Base-by-base conservation (phyloP, 2,329 filamentous ascomycete genomes). In the Aspergillus ruber region DNA sequence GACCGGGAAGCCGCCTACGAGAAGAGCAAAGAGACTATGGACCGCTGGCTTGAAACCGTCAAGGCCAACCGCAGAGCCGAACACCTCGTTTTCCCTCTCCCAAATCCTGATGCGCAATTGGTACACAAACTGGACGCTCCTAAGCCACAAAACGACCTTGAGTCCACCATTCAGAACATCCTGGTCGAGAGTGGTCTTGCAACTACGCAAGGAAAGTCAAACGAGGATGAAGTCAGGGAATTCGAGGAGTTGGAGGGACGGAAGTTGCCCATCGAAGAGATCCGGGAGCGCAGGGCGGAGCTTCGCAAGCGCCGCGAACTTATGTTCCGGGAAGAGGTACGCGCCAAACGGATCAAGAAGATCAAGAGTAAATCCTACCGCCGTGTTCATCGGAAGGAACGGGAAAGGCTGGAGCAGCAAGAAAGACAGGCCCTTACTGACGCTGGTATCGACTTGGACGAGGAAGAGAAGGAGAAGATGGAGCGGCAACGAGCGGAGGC, bases 281-380 rank as follows among this genome's bases (percentile, higher is more conserved):
- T 88, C 21, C 80, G 84, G 64, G 85, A 84, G 42, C 78, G 88
- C 20, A 78, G 84, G 47, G 82, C 84, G 42, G 83, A 90, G 61
- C 79, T 91, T 48, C 84, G 93, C 10, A 84, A 83, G 65, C 83
- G 88, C 53, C 80, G 93, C 56, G 91, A 97, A 60, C 72, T 95
- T 6, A 79, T 91, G 55, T 95, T 94, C 59, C 81, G 90, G 9
- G 91, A 97, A 69, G 86, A 94, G 61, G 84, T 90, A 39, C 85
- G 90, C 48, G 82, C 90, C 6, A 94, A 90, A 71, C 85, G 93
- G 20, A 89, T 98, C 71, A 95, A 96, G 74, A 97, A 97, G 75
- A 98, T 98, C 73, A 98, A 98, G 77, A 94, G 88, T 65, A 98
- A 96, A 68, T 82, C 90, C 0, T 98, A 95, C 65, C 87, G 91